These are phyloP conservation scores for Epicoccum sorghinum DNA, from an alignment of 2,329 filamentous ascomycete genomes.

Conservation along the genomic window DNA sequence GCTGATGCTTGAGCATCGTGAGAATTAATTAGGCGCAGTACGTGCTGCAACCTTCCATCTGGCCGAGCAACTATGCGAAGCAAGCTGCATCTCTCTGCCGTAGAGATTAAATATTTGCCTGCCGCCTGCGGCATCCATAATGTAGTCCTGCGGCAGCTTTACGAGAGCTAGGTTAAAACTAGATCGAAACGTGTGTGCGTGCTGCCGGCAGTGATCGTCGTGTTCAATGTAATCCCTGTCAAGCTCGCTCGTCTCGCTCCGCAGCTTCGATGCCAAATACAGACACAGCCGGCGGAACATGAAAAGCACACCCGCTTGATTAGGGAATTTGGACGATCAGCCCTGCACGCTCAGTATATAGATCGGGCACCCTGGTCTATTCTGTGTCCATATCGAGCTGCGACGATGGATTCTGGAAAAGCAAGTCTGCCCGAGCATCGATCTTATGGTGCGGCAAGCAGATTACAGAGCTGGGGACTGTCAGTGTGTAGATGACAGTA, in stretches of 20 bases:
- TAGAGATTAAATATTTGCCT: no score
- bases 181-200: slow-evolving; percentile 6
- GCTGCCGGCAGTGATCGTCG: neutral
- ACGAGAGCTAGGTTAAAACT: neutral
- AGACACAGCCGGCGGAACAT: neutral
- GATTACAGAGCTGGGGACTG: no score
- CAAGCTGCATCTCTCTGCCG: no score
- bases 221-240: slow-evolving; percentile 1
- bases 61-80: no score
- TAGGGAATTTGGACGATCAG: neutral
- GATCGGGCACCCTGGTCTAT: neutral
- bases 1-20: no score
- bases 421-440: neutral
- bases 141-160: neutral
- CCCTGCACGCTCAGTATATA: neutral
- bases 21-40: no score
- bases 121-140: no score
- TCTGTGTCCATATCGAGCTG: neutral
- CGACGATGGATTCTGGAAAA: neutral
- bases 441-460: neutral
- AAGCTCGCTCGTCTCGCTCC: neutral
- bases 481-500: no score
- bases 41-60: no score
- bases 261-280: neutral
- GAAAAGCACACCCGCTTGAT: neutral